Base-by-base conservation (phyloP, 257 asterid species). In the Oldenlandia corymbosa region DNA sequence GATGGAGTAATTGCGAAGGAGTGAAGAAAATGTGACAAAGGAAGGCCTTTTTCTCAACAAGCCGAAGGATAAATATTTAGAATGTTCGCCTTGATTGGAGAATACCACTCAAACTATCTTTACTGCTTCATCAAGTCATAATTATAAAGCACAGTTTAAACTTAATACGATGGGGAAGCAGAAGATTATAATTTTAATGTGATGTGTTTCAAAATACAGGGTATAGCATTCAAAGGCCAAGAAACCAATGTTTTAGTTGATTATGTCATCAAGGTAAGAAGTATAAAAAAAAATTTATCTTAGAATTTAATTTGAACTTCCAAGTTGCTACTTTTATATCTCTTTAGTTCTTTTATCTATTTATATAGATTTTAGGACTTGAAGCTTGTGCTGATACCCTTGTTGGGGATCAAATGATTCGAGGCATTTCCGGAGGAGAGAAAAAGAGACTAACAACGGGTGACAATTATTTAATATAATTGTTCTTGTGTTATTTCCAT, bases 381-480 rank as follows among this genome's bases (percentile, higher is more conserved):
- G 98, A 88, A 36, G 69, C 71, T 16, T 88, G 98, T 63, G 96
- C 98, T 23, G 98, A 91, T 70, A 86, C 87, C n/a, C 18, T 85
- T 24, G 95, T 91, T 23, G 98, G 98, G 8, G 88, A 91, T 26
- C 94, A 82, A 81, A 86, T 91, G 95, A 21, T 85, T 13, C 74
- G 95, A 60, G 98, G 98, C 21, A 88, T 91, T 28, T 88, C 98
- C 0, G 98, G 98, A 34, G 98, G 98, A 0, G 95, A 91, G 66
- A 65, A 82, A 65, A 91, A 91, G 78, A 77, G 98, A 64, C 72
- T 91, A 42, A 91, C 98, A 55, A 91, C 95, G 46, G 98, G 98
- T 88, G 58, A 32, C 34, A 51, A 17, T 21, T 39, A 1, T 39
- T 9, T 27, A 11, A 18, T 21, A 14, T 13, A 21, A 10, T 30